phyloP scores from a whole-genome alignment of 169 alveolate species.

The Plasmodium relictum region DNA sequence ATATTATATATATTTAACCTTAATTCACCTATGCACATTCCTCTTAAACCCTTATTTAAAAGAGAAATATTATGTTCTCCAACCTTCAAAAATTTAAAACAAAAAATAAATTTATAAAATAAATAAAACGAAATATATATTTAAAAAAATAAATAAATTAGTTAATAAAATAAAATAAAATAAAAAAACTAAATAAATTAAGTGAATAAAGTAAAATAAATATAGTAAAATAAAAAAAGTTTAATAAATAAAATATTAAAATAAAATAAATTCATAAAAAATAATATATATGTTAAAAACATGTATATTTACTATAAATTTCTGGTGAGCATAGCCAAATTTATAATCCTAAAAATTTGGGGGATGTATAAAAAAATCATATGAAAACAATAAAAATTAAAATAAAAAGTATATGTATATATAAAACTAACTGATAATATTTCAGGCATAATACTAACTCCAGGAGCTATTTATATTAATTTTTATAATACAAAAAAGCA shows the following conservation, averaged over 20 bases:
- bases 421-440: constrained; percentile 32
- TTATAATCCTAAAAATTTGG: constrained; percentile 36
- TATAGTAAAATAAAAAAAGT: background rate
- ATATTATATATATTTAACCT: constrained; percentile 54
- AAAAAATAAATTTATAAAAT: background rate
- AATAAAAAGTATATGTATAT: constrained; percentile 10
- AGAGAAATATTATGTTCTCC: constrained; percentile 84
- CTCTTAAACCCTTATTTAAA: constrained; percentile 80
- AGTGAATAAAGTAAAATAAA: background rate
- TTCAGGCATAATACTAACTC: constrained; percentile 67
- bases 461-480: constrained; percentile 44
- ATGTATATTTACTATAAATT: constrained; percentile 44
- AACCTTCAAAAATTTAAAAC: constrained; percentile 61
- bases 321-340: constrained; percentile 75
- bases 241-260: too few relatives aligned
- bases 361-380: background rate
- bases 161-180: background rate
- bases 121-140: background rate
- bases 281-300: background rate
- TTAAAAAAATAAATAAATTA: background rate
- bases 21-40: constrained; percentile 86
- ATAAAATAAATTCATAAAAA: too few relatives aligned
- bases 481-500: constrained; percentile 5
- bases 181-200: background rate
- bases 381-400: constrained; percentile 6